A percentile compares a stretch with the other conserved stretches of the same genome.
Evolutionary conservation across 192 early-diverging fungal genomes (phyloP).

Genomic region (Paraglomus brasilianum): DNA sequence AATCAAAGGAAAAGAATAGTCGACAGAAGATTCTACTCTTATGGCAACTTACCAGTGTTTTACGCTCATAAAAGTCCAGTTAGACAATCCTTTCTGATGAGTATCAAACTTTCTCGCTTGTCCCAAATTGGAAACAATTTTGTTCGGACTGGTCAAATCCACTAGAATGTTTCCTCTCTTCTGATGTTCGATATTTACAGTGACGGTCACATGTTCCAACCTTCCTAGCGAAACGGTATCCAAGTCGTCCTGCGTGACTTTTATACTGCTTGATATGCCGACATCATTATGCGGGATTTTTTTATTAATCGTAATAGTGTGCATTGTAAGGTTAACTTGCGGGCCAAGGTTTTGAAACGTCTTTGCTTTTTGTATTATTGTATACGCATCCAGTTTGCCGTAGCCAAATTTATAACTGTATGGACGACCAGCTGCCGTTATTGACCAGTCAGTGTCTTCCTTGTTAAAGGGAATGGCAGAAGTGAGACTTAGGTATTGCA

Average conservation of each 20-base stretch:
- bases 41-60: conserved; percentile 79
- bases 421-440: conserved; percentile 63
- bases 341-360: conserved; percentile 59
- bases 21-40: not conserved
- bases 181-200: conserved; percentile 76
- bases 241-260: conserved; percentile 51
- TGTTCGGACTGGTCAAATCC: conserved; percentile 71
- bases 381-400: conserved; percentile 84
- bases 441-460: conserved; percentile 71
- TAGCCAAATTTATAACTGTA: conserved; percentile 96
- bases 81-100: conserved; percentile 63
- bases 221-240: conserved; percentile 44
- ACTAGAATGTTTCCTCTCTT: conserved; percentile 87
- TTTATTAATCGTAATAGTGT: conserved; percentile 39
- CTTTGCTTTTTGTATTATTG: conserved; percentile 77
- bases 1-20: conserved; percentile 12
- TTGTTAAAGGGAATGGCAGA: conserved; percentile 73
- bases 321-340: conserved; percentile 59
- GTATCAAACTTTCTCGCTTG: conserved; percentile 63
- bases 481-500: conserved; percentile 82
- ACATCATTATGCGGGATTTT: conserved; percentile 53
- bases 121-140: conserved; percentile 66
- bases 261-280: conserved; percentile 42
- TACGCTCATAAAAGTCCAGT: conserved; percentile 96
- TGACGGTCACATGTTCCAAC: conserved; percentile 89